Evolutionary conservation across 345 rosid genomes (phyloP).

Genomic region (Streptanthus diversifolius): DNA sequence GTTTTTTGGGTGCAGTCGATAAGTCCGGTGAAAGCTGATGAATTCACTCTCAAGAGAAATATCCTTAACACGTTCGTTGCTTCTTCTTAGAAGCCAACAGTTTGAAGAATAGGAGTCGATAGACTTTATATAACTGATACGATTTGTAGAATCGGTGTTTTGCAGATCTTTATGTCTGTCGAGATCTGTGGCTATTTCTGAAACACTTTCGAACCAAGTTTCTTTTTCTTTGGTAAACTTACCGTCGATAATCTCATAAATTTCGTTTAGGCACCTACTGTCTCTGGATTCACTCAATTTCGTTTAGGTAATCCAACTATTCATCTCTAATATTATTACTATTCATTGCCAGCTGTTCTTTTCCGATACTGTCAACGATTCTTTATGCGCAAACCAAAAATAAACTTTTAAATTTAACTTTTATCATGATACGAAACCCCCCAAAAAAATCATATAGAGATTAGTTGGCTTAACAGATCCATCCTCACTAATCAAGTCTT

Average conservation of each 20-base stretch:
- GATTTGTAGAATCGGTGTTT: conserved; percentile 22
- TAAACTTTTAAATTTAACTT: neutral
- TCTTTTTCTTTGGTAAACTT: neutral
- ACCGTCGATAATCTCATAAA: neutral
- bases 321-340: neutral
- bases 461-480: neutral
- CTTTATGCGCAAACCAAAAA: neutral
- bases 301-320: neutral
- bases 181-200: neutral
- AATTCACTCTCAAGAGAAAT: conserved; percentile 77
- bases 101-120: conserved; percentile 10
- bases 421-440: too few relatives aligned
- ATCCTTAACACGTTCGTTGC: conserved; percentile 52
- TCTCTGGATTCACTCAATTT: neutral
- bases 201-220: conserved; percentile 8
- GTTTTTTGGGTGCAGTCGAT: conserved; percentile 55
- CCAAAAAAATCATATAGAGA: neutral
- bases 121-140: conserved; percentile 17
- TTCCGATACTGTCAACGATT: neutral
- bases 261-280: neutral
- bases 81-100: conserved; percentile 24
- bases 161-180: conserved; percentile 8
- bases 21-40: conserved; percentile 80
- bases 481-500: neutral
- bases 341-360: neutral